Evolutionary conservation across 2,329 filamentous ascomycete genomes (phyloP).

Genomic region (Cladosporium sp.): DNA sequence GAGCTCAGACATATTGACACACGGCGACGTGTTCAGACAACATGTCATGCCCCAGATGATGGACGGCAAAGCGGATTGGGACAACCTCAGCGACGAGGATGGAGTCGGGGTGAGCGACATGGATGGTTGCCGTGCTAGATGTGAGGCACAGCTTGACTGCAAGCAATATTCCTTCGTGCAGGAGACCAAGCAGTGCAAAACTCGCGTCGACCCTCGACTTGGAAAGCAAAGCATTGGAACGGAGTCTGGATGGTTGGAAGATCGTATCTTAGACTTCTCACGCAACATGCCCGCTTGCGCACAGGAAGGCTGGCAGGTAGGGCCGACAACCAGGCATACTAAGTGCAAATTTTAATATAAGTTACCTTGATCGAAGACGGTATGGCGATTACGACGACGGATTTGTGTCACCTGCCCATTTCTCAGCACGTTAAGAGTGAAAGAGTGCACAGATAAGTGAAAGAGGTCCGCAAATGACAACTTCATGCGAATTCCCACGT

Average conservation of each 20-base stretch:
- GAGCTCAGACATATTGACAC: constrained; percentile 14
- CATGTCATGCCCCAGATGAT: constrained; percentile 21
- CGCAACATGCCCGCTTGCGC: background rate
- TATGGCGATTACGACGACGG: no score
- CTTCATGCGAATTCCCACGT: no score
- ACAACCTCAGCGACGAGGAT: constrained; percentile 22
- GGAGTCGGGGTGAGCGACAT: constrained; percentile 1
- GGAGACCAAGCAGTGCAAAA: background rate
- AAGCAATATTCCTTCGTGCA: constrained; percentile 15
- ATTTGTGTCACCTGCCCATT: no score
- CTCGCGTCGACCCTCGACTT: constrained; percentile 1
- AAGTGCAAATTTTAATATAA: background rate
- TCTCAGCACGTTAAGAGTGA: no score
- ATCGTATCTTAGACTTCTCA: background rate
- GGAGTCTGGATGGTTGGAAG: background rate
- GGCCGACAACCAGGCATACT: background rate
- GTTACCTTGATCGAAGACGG: background rate
- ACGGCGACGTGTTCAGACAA: constrained; percentile 24
- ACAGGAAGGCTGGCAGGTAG: background rate
- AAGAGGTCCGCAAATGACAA: no score
- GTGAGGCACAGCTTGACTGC: constrained; percentile 12
- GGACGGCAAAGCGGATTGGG: constrained; percentile 21
- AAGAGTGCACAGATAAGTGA: no score
- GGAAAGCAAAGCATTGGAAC: background rate
- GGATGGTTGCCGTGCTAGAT: constrained; percentile 14